phyloP scores from a whole-genome alignment of 2,329 filamentous ascomycete genomes.

The Blumeria hordei region DNA sequence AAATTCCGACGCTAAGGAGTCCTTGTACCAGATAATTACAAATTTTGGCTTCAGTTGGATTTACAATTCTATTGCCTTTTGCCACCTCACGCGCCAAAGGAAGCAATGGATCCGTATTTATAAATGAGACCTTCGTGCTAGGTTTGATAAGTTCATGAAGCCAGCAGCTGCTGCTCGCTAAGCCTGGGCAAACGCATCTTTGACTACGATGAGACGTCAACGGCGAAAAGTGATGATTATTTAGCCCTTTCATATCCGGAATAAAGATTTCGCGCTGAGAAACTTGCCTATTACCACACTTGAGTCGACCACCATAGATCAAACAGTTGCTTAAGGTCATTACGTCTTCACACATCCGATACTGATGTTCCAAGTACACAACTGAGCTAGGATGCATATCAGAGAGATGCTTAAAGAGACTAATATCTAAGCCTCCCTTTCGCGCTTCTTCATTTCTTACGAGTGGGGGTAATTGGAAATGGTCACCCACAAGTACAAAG shows the following conservation, averaged over 20 bases:
- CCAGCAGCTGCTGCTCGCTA: constrained; percentile 36
- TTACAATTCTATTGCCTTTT: constrained; percentile 69
- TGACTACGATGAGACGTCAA: constrained; percentile 21
- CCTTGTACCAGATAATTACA: constrained; percentile 59
- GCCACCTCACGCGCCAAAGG: constrained; percentile 43
- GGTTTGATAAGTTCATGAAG: constrained; percentile 47
- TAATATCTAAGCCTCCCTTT: constrained; percentile 69
- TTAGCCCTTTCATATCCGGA: constrained; percentile 37
- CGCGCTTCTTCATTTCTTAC: constrained; percentile 80
- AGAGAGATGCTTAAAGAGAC: constrained; percentile 79
- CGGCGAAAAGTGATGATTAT: constrained; percentile 29
- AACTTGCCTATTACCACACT: constrained; percentile 63
- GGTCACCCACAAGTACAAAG: constrained; percentile 89
- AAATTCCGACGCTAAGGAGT: constrained; percentile 51
- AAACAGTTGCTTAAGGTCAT: constrained; percentile 84
- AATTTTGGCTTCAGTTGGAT: constrained; percentile 57
- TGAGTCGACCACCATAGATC: constrained; percentile 76
- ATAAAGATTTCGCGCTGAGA: constrained; percentile 44
- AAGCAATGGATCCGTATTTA: constrained; percentile 64
- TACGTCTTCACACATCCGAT: constrained; percentile 93
- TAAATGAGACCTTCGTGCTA: constrained; percentile 51
- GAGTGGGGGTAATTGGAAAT: constrained; percentile 83
- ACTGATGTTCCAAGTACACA: constrained; percentile 82
- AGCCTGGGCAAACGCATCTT: constrained; percentile 29
- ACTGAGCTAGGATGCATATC: constrained; percentile 73